phyloP scores from a whole-genome alignment of 176 grass and related monocot species.

The Ananas comosus region DNA sequence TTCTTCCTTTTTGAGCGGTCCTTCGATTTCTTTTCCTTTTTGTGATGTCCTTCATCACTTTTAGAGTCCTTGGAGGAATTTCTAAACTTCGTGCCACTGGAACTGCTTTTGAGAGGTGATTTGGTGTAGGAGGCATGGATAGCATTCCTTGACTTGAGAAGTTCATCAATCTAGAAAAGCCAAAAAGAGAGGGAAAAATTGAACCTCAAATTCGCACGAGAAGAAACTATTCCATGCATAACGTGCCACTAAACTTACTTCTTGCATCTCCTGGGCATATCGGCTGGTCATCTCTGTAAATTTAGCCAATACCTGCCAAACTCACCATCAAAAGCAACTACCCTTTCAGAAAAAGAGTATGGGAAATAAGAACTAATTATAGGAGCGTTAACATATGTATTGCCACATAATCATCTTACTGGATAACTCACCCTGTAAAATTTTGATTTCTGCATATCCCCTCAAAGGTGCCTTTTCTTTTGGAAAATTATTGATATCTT shows the following conservation, averaged over 20 bases:
- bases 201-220: neutral
- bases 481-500: too few species aligned
- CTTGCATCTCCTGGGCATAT: constrained; percentile 96
- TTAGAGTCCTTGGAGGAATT: constrained; percentile 40
- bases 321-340: constrained; percentile 1
- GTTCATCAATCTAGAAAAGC: constrained; percentile 54
- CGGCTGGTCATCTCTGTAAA: constrained; percentile 95
- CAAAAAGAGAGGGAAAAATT: neutral
- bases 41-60: constrained; percentile 29
- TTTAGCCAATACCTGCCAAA: constrained; percentile 62
- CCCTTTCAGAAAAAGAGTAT: neutral
- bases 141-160: constrained; percentile 73
- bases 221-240: constrained; percentile 14
- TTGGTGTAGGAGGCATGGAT: constrained; percentile 85
- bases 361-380: too few species aligned
- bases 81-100: constrained; percentile 52
- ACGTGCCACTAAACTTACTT: constrained; percentile 28
- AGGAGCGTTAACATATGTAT: too few species aligned
- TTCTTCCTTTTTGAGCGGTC: constrained; percentile 53
- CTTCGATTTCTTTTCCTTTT: constrained; percentile 52
- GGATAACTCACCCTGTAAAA: too few species aligned
- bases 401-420: too few species aligned
- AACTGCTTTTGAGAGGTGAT: constrained; percentile 55
- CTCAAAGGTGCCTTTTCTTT: too few species aligned
- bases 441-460: too few species aligned